Evolutionary conservation across 306 rosid genomes (phyloP).

Genomic region (Dryas octopetala): DNA sequence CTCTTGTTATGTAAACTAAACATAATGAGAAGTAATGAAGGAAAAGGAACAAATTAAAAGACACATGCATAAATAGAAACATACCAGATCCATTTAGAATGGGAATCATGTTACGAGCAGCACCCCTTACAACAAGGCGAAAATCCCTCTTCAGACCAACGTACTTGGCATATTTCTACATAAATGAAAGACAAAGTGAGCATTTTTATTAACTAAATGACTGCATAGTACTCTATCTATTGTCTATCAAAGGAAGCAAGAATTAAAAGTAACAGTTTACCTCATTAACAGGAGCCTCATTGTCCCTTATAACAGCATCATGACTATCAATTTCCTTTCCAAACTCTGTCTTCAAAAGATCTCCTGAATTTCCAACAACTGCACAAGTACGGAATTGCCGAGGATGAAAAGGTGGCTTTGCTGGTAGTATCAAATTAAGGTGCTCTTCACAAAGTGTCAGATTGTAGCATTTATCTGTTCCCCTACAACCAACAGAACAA

Average conservation of each 20-base stretch:
- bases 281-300: conserved; percentile 97
- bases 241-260: conserved; percentile 3
- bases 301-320: conserved; percentile 91
- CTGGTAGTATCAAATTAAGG: conserved; percentile 78
- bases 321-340: conserved; percentile 90
- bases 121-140: conserved; percentile 98
- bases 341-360: conserved; percentile 79
- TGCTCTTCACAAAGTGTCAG: conserved; percentile 85
- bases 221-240: neutral
- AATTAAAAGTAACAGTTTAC: conserved; percentile 34
- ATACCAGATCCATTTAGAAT: conserved; percentile 95
- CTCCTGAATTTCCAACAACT: conserved; percentile 98
- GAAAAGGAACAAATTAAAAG: neutral
- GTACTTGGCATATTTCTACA: conserved; percentile 88
- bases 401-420: conserved; percentile 89
- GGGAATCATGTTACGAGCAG: conserved; percentile 88
- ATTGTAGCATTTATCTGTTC: conserved; percentile 70
- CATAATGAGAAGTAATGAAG: neutral
- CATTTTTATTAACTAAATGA: neutral
- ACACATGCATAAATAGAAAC: conserved; percentile 24
- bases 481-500: conserved; percentile 43
- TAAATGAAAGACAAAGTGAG: conserved; percentile 29
- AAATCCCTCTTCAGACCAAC: conserved; percentile 98
- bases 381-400: conserved; percentile 81
- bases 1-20: conserved; percentile 5